phyloP scores from a whole-genome alignment of 2,329 filamentous ascomycete genomes.

The Incumbomyces delicatus region DNA sequence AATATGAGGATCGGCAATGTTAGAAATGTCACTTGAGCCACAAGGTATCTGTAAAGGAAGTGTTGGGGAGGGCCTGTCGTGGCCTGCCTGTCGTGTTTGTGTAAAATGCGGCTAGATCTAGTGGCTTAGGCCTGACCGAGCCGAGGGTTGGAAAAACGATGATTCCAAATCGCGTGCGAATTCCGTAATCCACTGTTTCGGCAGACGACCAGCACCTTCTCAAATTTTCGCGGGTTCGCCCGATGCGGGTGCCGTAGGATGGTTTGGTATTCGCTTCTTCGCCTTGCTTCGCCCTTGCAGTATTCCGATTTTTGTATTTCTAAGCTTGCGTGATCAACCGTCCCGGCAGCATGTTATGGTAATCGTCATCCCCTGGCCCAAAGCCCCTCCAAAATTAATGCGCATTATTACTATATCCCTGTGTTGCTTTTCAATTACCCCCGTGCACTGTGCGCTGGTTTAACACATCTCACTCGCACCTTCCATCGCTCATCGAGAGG shows the following conservation, averaged over 20 bases:
- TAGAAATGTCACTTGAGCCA: too few species aligned
- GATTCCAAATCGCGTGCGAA: constrained; percentile 5
- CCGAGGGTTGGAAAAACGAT: neutral
- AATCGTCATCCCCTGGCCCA: constrained; percentile 4
- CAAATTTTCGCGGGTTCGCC: constrained; percentile 1
- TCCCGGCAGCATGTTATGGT: neutral
- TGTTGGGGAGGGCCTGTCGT: too few species aligned
- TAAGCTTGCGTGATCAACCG: constrained; percentile 3
- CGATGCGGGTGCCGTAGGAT: too few species aligned
- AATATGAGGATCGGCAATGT: too few species aligned
- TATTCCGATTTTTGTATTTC: constrained; percentile 9
- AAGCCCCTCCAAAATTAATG: neutral
- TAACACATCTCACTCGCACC: constrained; percentile 7
- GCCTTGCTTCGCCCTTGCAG: too few species aligned
- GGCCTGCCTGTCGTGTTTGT: too few species aligned
- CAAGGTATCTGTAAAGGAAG: too few species aligned
- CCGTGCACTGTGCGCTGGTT: neutral
- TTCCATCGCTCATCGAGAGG: constrained; percentile 5
- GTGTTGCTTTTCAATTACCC: constrained; percentile 4
- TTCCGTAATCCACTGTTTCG: neutral
- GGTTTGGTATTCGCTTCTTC: too few species aligned
- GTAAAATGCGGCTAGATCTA: too few species aligned
- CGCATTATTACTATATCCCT: constrained; percentile 2
- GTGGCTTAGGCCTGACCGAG: too few species aligned
- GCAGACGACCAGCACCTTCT: constrained; percentile 4